Evolutionary conservation across 306 rosid genomes (phyloP), one percentile per base, ranked within the genome.

Genomic region (Acacia acuminata): DNA sequence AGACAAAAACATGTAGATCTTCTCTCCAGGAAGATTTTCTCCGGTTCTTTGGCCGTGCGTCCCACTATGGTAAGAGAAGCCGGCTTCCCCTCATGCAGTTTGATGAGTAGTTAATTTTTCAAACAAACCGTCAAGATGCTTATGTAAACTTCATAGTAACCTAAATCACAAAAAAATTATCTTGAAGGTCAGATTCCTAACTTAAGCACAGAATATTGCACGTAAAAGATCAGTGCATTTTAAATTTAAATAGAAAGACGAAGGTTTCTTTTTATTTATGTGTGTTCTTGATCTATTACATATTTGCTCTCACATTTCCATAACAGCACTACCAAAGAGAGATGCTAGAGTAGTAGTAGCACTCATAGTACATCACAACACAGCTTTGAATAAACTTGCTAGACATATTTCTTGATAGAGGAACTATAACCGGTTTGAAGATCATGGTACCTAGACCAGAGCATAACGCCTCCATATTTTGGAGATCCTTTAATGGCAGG

Each of bases 401-500:
- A 82, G 69, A 86, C 88, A 75, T 78, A 73, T 64, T 2, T 82
- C 56, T 79, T 82, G 79, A 86, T 82, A 47, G 86, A 75, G 38
- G 84, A 75, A 75, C 86, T 86, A 47, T 86, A 86, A 27, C 86
- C 76, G 79, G 66, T 85, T 48, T 82, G 82, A 34, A 0, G 34
- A 82, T 86, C 88, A 75, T 82, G 60, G 60, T 86, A 86, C 66
- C 84, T 86, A 40, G 86, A 86, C 86, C 88, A 82, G 32, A 86
- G 73, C 88, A 82, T 82, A 69, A 86, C 82, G 3, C 88, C 88
- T 4, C 86, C 86, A 79, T 86, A 82, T 75, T 86, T 82, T 20
- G 82, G 30, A 75, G 88, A 82, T 11, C 38, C 82, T 40, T 82
- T 82, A 19, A 86, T 82, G 48, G 84, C 77, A 60, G 88, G 88